A percentile compares a stretch with the other conserved stretches of the same genome.
phyloP scores from a whole-genome alignment of 352 stramenopile species.

The Globisporangium mamillatum region DNA sequence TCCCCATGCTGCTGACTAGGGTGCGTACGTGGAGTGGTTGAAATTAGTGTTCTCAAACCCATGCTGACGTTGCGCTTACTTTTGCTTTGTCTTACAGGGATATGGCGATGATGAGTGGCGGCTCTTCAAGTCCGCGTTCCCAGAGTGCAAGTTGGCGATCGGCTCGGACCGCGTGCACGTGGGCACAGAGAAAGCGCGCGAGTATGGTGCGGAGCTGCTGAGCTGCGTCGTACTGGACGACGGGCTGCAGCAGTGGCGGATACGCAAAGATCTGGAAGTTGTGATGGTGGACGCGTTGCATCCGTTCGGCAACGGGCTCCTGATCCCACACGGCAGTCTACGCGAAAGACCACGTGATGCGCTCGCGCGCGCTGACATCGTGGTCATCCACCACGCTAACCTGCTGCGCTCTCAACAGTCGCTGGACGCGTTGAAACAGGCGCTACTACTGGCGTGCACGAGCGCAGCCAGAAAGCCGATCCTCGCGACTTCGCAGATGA shows the following conservation, averaged over 20 bases:
- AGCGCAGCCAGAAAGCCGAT: constrained; percentile 17
- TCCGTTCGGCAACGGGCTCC: constrained; percentile 57
- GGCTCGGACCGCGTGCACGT: constrained; percentile 36
- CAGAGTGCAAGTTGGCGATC: constrained; percentile 36
- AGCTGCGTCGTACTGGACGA: constrained; percentile 63
- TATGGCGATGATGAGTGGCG: constrained; percentile 75
- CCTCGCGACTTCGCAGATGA: constrained; percentile 53
- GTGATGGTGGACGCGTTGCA: constrained; percentile 70
- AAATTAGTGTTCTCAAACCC: neutral
- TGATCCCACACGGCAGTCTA: constrained; percentile 57
- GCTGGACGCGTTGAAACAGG: constrained; percentile 16
- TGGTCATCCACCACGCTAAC: constrained; percentile 61
- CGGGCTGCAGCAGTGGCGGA: constrained; percentile 66
- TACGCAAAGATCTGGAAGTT: constrained; percentile 62
- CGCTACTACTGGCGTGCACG: constrained; percentile 15
- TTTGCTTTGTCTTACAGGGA: constrained; percentile 18
- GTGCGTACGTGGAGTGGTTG: constrained; percentile 17
- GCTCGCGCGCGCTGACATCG: constrained; percentile 43
- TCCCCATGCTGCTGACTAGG: constrained; percentile 52
- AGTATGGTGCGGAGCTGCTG: constrained; percentile 17
- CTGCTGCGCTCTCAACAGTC: constrained; percentile 21
- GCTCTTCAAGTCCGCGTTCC: constrained; percentile 46
- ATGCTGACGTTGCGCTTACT: constrained; percentile 1
- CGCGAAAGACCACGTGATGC: constrained; percentile 45
- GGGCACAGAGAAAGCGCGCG: constrained; percentile 6